phyloP scores from a whole-genome alignment of 148 eudicot species.

The Chenopodium suecicum region DNA sequence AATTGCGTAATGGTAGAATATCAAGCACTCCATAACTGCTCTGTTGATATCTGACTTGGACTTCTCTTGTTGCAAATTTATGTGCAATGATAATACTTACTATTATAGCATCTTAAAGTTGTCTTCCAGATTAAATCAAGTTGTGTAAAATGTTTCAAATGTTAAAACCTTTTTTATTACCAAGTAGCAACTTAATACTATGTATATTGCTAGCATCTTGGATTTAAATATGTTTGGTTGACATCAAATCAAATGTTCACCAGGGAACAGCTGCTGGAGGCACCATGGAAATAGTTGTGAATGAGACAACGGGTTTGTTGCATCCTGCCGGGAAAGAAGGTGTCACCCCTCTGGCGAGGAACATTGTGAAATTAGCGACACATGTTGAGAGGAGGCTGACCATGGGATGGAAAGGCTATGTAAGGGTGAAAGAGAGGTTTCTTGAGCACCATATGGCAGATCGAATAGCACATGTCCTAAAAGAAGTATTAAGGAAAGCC shows the following conservation, averaged over 20 bases:
- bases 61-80: background rate
- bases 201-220: background rate
- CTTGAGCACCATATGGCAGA: constrained; percentile 85
- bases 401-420: constrained; percentile 88
- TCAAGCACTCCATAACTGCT: background rate
- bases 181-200: too few species aligned
- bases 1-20: background rate
- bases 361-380: constrained; percentile 76
- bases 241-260: background rate
- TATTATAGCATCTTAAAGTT: background rate
- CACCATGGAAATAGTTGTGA: constrained; percentile 82
- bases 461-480: constrained; percentile 75
- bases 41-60: background rate
- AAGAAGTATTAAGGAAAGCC: constrained; percentile 67
- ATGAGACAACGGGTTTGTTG: constrained; percentile 78
- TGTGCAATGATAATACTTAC: background rate
- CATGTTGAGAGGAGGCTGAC: constrained; percentile 74
- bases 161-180: background rate
- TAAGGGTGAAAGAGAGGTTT: constrained; percentile 77
- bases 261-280: constrained; percentile 99
- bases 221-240: background rate
- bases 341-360: constrained; percentile 71
- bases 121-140: background rate
- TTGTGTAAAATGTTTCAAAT: background rate
- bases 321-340: constrained; percentile 93